Conservation (phyloP, 2,329 filamentous ascomycete species). For the Fusarium denticulatum region DNA sequence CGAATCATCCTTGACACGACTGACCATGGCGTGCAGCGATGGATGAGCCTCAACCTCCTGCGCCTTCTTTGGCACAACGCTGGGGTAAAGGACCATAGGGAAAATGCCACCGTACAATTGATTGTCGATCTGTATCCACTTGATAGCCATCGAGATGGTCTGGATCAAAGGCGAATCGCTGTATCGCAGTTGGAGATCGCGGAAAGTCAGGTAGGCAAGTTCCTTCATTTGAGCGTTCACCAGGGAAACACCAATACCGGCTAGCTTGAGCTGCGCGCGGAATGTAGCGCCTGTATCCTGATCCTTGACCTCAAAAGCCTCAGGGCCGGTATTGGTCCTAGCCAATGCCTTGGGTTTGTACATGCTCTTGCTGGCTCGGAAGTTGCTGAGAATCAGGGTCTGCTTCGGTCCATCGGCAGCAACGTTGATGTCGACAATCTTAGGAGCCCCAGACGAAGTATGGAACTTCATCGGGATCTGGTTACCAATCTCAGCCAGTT, state of each 20-base stretch:
- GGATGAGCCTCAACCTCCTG: constrained; percentile 97
- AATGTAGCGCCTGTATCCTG: constrained; percentile 89
- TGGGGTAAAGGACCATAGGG: constrained; percentile 95
- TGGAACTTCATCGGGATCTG: constrained; percentile 92
- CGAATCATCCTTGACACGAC: constrained; percentile 95
- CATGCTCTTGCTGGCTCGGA: constrained; percentile 89
- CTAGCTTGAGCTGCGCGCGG: constrained; percentile 86
- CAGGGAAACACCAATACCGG: constrained; percentile 90
- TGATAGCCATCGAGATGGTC: constrained; percentile 87
- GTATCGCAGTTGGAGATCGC: constrained; percentile 90
- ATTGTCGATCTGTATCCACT: constrained; percentile 99
- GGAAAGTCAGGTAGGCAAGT: constrained; percentile 90
- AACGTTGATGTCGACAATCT: constrained; percentile 96
- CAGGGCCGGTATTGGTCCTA: constrained; percentile 59
- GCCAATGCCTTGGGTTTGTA: constrained; percentile 72
- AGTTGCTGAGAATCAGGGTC: constrained; percentile 92
- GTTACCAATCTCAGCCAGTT: constrained; percentile 95
- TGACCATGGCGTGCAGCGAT: constrained; percentile 90
- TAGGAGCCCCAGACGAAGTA: constrained; percentile 72
- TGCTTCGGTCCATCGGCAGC: constrained; percentile 95
- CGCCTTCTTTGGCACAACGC: constrained; percentile 95
- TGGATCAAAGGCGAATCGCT: constrained; percentile 94
- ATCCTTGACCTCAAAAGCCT: constrained; percentile 90
- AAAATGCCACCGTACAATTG: constrained; percentile 98
- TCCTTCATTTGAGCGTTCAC: constrained; percentile 94